Evolutionary conservation across 2,329 filamentous ascomycete genomes (phyloP), one percentile per base, ranked within the genome.

Genomic region (Aspergillus quadrilineatus): DNA sequence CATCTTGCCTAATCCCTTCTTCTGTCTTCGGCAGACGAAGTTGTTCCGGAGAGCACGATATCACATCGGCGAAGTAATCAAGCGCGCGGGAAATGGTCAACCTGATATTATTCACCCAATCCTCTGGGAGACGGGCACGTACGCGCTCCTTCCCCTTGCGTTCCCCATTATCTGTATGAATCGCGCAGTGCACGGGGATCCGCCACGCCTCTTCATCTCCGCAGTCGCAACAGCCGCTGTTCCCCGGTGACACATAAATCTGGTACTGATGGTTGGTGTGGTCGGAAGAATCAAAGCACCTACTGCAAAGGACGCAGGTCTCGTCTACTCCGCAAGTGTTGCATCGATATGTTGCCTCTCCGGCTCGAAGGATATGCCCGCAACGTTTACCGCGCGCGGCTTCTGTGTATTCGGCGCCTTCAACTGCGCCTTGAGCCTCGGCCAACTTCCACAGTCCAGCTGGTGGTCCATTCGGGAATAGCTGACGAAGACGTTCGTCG

Each of bases 41-140:
- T 75, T 99, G 93, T 75, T 99, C 95, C 0, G 95, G 95, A 1
- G 93, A 95, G 75, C 95, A 99, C 2, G 94, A 97, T 62, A 97
- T 92, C 59, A 99, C 92, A 77, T 99, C 94, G 77, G 93, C 97
- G 61, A 99, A 87, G 71, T 96, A 99, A 77, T 99, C 94, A 60
- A 97, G 83, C 9, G 87, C 88, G 57, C 90, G 84, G 1, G 89
- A 85, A 61, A 99, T 87, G 0, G 94, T 97, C 82, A 90, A 90
- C 54, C 87, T 85, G 59, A 97, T 91, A 66, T 86, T 89, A 56
- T 86, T 80, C 32, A 89, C 78, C 51, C 97, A 81, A 42, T 96
- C 90, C 32, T 85, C 80, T 0, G 94, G 90, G 48, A 97, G 75
- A 75, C 67, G 84, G 81, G 67, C 81, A 80, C 82, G 92, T 80